Percentiles rank a stretch among this genome's conserved stretches.
Conservation (phyloP, 805 yeast genomes). For the Lipomyces japonicus region DNA sequence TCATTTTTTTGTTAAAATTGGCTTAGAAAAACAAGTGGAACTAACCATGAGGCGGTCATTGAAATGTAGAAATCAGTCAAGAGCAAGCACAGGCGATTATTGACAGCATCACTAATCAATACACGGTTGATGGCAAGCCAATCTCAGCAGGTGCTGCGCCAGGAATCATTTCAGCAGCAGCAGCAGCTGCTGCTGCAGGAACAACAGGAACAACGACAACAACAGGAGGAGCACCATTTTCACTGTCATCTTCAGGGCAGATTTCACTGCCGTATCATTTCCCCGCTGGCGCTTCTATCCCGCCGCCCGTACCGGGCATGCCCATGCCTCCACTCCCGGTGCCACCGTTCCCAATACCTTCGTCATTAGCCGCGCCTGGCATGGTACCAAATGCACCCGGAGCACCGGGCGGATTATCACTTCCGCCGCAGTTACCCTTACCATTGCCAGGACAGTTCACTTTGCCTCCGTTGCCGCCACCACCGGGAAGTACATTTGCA, state of each 20-base stretch:
- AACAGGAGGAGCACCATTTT: too few species aligned
- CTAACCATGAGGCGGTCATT: too few species aligned
- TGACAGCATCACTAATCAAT: conserved; percentile 17
- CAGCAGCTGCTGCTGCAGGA: too few species aligned
- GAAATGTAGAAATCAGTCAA: conserved; percentile 23
- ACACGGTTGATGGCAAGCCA: conserved; percentile 11
- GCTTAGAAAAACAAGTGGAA: background rate
- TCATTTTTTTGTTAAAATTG: background rate
- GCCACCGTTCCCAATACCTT: background rate
- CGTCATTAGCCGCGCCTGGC: background rate
- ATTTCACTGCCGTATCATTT: conserved; percentile 18
- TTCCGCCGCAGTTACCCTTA: background rate
- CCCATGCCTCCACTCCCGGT: conserved; percentile 10
- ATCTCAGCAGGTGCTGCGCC: conserved; percentile 5
- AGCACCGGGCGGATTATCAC: background rate
- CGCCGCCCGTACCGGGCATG: conserved; percentile 7
- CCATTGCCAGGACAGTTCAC: background rate
- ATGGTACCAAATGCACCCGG: background rate
- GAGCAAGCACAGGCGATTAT: conserved; percentile 29
- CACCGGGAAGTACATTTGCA: background rate
- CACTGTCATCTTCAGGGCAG: too few species aligned
- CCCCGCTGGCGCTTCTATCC: conserved; percentile 6
- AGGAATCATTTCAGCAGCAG: too few species aligned
- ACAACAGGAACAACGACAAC: too few species aligned
- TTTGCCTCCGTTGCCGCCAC: background rate